Evolutionary conservation across 371 early-diverging fungal species (phyloP), one percentile per base, ranked within the genome.

Genomic region (Mortierella sp.): DNA sequence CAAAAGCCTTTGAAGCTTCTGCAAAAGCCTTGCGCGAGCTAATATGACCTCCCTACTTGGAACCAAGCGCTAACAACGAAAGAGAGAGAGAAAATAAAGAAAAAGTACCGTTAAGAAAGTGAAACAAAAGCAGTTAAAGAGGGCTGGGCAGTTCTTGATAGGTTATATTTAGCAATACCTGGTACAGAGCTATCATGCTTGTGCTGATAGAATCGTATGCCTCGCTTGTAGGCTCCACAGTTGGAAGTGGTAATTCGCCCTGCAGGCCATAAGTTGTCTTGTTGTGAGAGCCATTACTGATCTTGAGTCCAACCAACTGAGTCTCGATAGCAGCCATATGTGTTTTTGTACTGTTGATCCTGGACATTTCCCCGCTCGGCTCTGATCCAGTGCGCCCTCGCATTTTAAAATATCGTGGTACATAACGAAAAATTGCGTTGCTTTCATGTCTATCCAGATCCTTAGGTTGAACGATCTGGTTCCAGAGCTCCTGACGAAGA

Each of bases 181-280:
- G 67, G 62, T 71, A 71, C 6, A 64, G 60, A 3, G 12, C 29
- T 40, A 32, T 68, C 72, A 76, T 68, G 23, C 43, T 31, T 1
- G 28, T 47, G 17, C 61, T 61, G 10, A 71, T 45, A 23, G 26
- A 47, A 7, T 63, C 58, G 40, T 47, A 67, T 1, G 68, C 64
- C 1, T 12, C 60, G 17, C 31, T 26, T 8, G 34, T 35, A 12
- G 68, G 64, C 6, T 58, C 56, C 1, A 71, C 61, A 31, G 64
- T 22, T 0, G 64, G 60, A 0, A 76, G 67, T 9, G 34, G 35
- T 23, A 66, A 10, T 10, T 54, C 47, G 6, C 76, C 76, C 26
- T 64, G 71, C 28, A 76, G 34, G 1, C 71, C 68, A 64, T 56
- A 76, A 0, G 77, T 76, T 5, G 29, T 22, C 23, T 17, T 62